Evolutionary conservation across 108 stramenopile species (phyloP), one percentile per base, ranked within the genome.

Genomic region (Fragilaria crotonensis): DNA sequence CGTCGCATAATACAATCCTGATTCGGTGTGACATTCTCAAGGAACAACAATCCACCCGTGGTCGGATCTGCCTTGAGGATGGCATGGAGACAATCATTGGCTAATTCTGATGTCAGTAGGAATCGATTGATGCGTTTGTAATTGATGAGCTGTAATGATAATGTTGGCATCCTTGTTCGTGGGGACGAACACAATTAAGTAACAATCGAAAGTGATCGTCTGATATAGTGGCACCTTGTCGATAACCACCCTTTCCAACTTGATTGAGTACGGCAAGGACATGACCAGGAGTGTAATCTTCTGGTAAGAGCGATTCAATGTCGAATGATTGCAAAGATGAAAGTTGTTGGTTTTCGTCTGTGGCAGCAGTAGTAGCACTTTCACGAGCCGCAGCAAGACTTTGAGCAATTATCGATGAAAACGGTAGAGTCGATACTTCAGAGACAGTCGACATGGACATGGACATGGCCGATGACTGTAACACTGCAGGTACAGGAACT

Each of bases 41-140:
- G 44, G 67, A 66, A 26, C 62, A 54, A 76, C 33, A 66, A 76
- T 66, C 45, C 75, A 70, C 57, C 71, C 57, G 17, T 68, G 18
- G 3, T 70, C 70, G 22, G 71, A 59, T 17, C 52, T 52, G 5
- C 58, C 67, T 0, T 41, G 7, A 41, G 36, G 7, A 41, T 7
- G 7, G 36, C 36, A 11, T 41, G 11, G 11, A 41, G 14, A 59
- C 71, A 19, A 31, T 46, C 49, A 36, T 30, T 20, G 55, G 56
- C 36, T 11, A 41, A 14, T 41, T 41, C 36, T 11, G 36, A 14
- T 11, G 36, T 41, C 21, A 76, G 49, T 22, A 76, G 46, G 36
- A 63, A 72, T 45, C 58, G 31, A 50, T 76, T 76, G 45, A 45
- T 54, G 9, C 71, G 56, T 27, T 55, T 63, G 67, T 68, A 72